A percentile compares a stretch with the other conserved stretches of the same genome.
phyloP scores from a whole-genome alignment of 345 rosid species.

The Abelmoschus esculentus region DNA sequence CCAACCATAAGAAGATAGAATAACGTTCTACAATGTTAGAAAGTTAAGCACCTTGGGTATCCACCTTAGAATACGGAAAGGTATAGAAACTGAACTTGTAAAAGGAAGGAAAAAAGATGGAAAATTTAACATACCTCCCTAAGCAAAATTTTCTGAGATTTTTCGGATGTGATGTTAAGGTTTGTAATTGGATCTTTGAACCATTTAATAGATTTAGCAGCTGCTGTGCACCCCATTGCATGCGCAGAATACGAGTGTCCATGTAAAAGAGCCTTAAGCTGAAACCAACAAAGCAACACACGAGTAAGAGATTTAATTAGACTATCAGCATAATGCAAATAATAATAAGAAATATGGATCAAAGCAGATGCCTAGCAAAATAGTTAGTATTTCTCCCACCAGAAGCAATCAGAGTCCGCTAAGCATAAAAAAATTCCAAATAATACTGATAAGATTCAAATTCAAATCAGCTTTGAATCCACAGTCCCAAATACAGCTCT shows the following conservation, averaged over 20 bases:
- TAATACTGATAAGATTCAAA: background rate
- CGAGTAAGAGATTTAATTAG: conserved; percentile 6
- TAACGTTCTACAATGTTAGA: no score
- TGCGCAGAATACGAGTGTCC: conserved; percentile 29
- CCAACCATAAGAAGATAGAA: no score
- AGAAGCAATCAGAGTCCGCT: conserved; percentile 11
- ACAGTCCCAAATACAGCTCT: conserved; percentile 1
- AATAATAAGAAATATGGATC: background rate
- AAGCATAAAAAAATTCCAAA: background rate
- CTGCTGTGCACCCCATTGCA: conserved; percentile 90
- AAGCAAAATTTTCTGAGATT: conserved; percentile 41
- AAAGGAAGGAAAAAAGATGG: background rate
- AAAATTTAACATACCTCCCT: conserved; percentile 49
- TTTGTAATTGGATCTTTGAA: conserved; percentile 76
- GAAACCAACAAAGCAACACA: conserved; percentile 11
- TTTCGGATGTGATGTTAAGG: conserved; percentile 43
- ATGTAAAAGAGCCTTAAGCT: background rate
- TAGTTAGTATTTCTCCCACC: background rate
- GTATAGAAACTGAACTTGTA: background rate
- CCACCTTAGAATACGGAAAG: no score
- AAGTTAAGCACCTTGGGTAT: no score
- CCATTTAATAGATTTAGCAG: conserved; percentile 77
- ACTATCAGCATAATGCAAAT: background rate
- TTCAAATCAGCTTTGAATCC: background rate
- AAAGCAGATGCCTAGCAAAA: background rate